Evolutionary conservation across 2,329 filamentous ascomycete species (phyloP).

Genomic region (Aureobasidium pullulans): DNA sequence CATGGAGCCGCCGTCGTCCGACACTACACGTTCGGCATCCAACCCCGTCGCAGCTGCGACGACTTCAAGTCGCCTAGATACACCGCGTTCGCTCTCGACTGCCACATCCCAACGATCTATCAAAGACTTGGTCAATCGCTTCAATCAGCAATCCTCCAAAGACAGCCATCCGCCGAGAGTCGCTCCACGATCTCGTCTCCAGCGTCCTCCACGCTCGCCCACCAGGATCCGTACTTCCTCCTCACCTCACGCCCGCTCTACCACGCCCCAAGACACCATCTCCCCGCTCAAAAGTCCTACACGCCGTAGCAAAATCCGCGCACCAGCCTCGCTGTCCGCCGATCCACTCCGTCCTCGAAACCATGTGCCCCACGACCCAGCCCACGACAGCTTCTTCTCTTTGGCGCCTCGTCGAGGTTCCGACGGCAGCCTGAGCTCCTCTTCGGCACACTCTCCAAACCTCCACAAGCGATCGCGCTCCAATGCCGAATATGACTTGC

Average conservation of each 20-base stretch:
- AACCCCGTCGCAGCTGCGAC: conserved; percentile 3
- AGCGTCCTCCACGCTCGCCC: conserved; percentile 2
- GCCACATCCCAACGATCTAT: conserved; percentile 56
- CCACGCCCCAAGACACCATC: neutral
- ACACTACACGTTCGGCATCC: conserved; percentile 10
- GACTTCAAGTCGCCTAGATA: conserved; percentile 16
- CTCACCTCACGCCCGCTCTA: neutral
- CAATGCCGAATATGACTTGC: neutral
- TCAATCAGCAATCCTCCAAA: conserved; percentile 49
- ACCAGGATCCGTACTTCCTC: neutral
- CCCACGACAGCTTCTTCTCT: conserved; percentile 6
- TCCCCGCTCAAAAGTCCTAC: conserved; percentile 8
- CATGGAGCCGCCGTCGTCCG: conserved; percentile 9
- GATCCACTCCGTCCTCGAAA: neutral
- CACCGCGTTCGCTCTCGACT: conserved; percentile 24
- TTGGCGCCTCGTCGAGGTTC: conserved; percentile 50
- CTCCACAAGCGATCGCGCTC: conserved; percentile 15
- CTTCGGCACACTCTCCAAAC: conserved; percentile 1
- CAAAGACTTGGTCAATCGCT: conserved; percentile 71
- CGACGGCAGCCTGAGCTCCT: conserved; percentile 53
- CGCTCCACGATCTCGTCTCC: neutral
- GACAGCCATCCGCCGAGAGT: neutral
- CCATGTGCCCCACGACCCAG: neutral
- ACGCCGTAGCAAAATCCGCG: conserved; percentile 1
- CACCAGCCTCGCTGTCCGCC: neutral